Evolutionary conservation across 2,329 filamentous ascomycete genomes (phyloP).

Genomic region (Trichoderma afroharzianum): DNA sequence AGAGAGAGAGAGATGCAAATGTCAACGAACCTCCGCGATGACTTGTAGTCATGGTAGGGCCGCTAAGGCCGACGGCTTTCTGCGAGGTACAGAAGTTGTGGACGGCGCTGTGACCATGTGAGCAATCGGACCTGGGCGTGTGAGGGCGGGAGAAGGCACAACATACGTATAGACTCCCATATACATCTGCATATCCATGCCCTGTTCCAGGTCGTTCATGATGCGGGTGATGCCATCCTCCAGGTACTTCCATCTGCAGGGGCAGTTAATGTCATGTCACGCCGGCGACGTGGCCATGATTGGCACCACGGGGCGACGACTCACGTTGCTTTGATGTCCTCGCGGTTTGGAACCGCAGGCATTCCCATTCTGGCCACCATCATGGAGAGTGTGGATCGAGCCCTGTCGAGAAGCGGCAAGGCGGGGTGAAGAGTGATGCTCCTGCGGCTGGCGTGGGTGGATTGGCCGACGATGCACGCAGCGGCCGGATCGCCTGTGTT

Average conservation of each 20-base stretch:
- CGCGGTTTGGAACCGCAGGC: constrained; percentile 57
- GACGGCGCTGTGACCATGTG: constrained; percentile 61
- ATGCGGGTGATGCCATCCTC: constrained; percentile 86
- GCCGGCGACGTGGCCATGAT: background rate
- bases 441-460: constrained; percentile 17
- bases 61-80: constrained; percentile 70
- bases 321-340: constrained; percentile 56
- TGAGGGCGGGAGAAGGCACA: background rate
- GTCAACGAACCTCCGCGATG: constrained; percentile 57
- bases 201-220: constrained; percentile 87
- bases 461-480: background rate
- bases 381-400: background rate
- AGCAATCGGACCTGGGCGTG: constrained; percentile 28
- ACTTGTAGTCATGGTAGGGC: constrained; percentile 37
- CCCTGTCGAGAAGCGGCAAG: background rate
- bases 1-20: background rate
- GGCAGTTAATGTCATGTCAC: constrained; percentile 9
- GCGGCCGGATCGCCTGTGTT: background rate
- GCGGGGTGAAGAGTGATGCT: constrained; percentile 16
- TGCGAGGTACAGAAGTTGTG: constrained; percentile 99
- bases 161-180: constrained; percentile 91
- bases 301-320: constrained; percentile 17
- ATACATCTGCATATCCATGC: constrained; percentile 94
- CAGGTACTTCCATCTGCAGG: constrained; percentile 78
- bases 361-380: constrained; percentile 43